These are phyloP conservation scores for Nigrospora oryzae DNA, from an alignment of 2,329 filamentous ascomycete species.

Conservation along the genomic window DNA sequence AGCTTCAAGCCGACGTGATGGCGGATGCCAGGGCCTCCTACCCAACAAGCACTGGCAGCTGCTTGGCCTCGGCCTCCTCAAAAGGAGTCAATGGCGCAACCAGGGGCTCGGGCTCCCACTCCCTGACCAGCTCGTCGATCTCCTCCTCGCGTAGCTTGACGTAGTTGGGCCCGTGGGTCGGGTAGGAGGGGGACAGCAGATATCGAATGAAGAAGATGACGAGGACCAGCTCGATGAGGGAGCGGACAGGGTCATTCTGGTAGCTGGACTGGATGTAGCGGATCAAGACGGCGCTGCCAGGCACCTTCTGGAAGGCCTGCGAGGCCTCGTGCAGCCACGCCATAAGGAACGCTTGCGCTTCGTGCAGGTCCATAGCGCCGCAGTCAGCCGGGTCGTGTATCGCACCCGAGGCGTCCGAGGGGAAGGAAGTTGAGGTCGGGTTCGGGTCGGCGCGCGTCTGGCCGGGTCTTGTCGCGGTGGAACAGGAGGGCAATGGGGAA, in stretches of 20 bases:
- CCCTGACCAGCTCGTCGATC: conserved; percentile 92
- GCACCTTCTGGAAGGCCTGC: conserved; percentile 76
- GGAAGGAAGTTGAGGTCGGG: too few relatives aligned
- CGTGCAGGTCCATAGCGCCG: conserved; percentile 51
- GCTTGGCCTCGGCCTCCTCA: conserved; percentile 78
- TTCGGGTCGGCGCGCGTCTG: too few relatives aligned
- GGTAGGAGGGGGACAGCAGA: conserved; percentile 84
- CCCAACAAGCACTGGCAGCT: conserved; percentile 81
- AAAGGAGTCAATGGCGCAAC: conserved; percentile 65
- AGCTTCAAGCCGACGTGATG: conserved; percentile 1
- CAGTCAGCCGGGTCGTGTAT: background rate
- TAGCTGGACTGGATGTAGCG: conserved; percentile 97
- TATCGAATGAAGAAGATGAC: conserved; percentile 95
- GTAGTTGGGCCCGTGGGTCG: conserved; percentile 81
- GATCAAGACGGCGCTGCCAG: conserved; percentile 86
- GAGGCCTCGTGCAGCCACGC: conserved; percentile 43
- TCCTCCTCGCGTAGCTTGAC: conserved; percentile 90
- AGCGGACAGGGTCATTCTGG: conserved; percentile 92
- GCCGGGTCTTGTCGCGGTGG: too few relatives aligned
- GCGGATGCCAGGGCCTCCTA: conserved; percentile 28
- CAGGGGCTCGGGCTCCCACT: conserved; percentile 92
- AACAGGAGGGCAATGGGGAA: too few relatives aligned
- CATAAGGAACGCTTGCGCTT: conserved; percentile 46
- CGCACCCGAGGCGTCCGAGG: too few relatives aligned
- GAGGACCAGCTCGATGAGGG: conserved; percentile 84